phyloP scores from a whole-genome alignment of 1,284 basidiomycete species.

The Cryptococcus floricola region DNA sequence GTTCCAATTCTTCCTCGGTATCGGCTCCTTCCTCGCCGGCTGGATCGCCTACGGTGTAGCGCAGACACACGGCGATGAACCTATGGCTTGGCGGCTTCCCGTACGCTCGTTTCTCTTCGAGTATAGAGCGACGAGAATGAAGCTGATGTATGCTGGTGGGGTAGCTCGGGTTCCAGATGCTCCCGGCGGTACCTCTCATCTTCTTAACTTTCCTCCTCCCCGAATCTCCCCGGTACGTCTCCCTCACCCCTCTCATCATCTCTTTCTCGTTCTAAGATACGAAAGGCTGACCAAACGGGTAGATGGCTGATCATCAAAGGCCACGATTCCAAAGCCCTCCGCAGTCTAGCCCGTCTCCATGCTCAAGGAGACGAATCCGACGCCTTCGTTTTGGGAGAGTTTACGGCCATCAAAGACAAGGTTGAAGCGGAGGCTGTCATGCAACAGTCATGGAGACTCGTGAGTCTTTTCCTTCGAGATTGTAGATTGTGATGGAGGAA shows the following conservation, averaged over 20 bases:
- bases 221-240: constrained; percentile 54
- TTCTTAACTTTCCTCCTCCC: constrained; percentile 57
- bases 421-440: constrained; percentile 46
- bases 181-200: constrained; percentile 57
- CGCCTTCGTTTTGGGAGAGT: constrained; percentile 48
- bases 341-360: constrained; percentile 61
- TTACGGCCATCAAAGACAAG: constrained; percentile 45
- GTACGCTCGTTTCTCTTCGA: no score
- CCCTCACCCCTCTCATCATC: no score
- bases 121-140: no score
- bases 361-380: constrained; percentile 51
- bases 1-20: constrained; percentile 58
- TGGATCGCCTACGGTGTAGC: constrained; percentile 51
- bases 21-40: constrained; percentile 51
- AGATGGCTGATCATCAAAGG: constrained; percentile 62
- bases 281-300: no score
- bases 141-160: background rate
- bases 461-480: constrained; percentile 4
- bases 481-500: background rate
- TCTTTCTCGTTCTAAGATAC: no score
- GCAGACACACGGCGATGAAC: constrained; percentile 29
- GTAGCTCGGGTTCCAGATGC: constrained; percentile 44
- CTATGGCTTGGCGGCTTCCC: constrained; percentile 57
- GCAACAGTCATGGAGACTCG: constrained; percentile 30
- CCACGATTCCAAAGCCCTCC: constrained; percentile 55